These are phyloP conservation scores for Pythium rishiriense DNA, from an alignment of 352 stramenopile genomes.

Conservation along the genomic window DNA sequence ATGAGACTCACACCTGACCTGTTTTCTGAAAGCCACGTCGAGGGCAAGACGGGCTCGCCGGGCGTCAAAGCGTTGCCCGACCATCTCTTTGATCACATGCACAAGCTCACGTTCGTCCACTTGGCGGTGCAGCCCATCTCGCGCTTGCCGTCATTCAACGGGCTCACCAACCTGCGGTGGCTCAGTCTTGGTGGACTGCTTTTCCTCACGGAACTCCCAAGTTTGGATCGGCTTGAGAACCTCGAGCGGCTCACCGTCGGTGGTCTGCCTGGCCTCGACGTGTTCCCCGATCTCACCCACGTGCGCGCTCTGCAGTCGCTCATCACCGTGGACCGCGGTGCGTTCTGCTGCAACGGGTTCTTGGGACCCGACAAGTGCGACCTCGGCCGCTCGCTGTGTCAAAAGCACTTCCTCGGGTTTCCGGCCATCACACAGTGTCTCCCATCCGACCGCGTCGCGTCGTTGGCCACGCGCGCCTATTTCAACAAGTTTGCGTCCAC, in stretches of 20 bases:
- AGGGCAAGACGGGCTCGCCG: background rate
- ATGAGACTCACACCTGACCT: too few species aligned
- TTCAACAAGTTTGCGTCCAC: conserved; percentile 2
- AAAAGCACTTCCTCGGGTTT: background rate
- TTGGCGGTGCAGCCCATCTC: conserved; percentile 27
- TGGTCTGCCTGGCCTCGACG: conserved; percentile 12
- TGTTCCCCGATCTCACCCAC: conserved; percentile 30
- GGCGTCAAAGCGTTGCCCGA: conserved; percentile 24
- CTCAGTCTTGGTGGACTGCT: conserved; percentile 32
- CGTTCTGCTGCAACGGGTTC: conserved; percentile 38
- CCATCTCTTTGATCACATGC: conserved; percentile 34
- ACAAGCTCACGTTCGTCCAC: conserved; percentile 35
- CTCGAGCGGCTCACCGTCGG: conserved; percentile 34
- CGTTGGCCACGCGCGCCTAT: background rate
- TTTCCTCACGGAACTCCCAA: conserved; percentile 21
- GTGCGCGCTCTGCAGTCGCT: conserved; percentile 20
- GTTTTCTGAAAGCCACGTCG: background rate
- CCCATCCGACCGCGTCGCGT: background rate
- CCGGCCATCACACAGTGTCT: conserved; percentile 13
- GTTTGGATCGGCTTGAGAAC: conserved; percentile 24
- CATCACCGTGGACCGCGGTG: conserved; percentile 13
- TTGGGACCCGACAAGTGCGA: conserved; percentile 28
- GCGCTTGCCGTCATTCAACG: conserved; percentile 26
- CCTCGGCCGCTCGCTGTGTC: conserved; percentile 27
- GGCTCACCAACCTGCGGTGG: conserved; percentile 29